Percentiles rank a stretch among this genome's conserved stretches.
Evolutionary conservation across 73 alveolate genomes (phyloP).

Genomic region (Paramecium biaurelia): DNA sequence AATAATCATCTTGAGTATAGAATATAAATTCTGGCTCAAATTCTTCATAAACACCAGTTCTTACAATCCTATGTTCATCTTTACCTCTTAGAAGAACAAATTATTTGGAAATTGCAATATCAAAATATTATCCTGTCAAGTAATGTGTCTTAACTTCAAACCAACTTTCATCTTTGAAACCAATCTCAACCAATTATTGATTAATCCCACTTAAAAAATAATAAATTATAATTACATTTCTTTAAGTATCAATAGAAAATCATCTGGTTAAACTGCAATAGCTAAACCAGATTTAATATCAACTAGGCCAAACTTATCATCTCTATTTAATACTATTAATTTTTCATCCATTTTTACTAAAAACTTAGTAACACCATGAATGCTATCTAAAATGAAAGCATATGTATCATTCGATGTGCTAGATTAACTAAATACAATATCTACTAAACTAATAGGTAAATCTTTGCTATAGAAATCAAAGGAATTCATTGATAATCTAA

Average conservation of each 20-base stretch:
- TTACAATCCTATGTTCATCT: slow-evolving; percentile 34
- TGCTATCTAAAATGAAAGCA: background rate
- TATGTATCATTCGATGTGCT: background rate
- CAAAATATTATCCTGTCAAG: slow-evolving; percentile 11
- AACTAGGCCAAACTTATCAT: background rate
- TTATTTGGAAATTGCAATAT: background rate
- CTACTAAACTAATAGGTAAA: background rate
- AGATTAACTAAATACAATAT: background rate
- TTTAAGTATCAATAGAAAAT: background rate
- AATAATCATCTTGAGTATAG: background rate
- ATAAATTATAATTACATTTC: background rate
- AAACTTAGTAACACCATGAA: background rate
- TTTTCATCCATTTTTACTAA: background rate
- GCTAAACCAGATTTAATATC: background rate
- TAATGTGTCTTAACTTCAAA: background rate
- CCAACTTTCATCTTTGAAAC: background rate
- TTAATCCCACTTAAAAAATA: background rate
- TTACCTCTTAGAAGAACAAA: background rate
- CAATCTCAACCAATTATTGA: background rate
- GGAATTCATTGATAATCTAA: background rate
- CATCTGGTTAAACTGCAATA: background rate
- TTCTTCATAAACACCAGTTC: slow-evolving; percentile 22
- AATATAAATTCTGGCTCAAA: background rate
- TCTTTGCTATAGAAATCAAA: background rate
- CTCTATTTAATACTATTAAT: background rate